Percentiles rank a stretch among this genome's conserved stretches.
Conservation (phyloP, 371 early-diverging fungal species). For the Conidiobolus incongruus region DNA sequence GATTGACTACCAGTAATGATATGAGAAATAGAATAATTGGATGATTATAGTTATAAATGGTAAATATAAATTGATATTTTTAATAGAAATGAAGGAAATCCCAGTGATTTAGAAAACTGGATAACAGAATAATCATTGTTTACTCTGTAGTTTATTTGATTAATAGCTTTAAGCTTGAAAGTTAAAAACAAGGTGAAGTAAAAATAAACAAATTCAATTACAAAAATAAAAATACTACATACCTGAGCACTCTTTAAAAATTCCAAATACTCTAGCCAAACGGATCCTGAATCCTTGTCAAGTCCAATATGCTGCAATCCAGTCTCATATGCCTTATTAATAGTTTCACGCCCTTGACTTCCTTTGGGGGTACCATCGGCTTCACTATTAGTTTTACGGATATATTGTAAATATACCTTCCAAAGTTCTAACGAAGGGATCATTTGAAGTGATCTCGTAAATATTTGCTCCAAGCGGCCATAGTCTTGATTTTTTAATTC, state of each 20-base stretch:
- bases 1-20: too few relatives aligned
- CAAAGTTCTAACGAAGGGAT: constrained; percentile 73
- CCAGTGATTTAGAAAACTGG: too few relatives aligned
- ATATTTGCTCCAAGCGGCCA: constrained; percentile 61
- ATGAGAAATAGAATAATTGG: too few relatives aligned
- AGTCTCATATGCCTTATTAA: constrained; percentile 71
- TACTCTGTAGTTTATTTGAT: too few relatives aligned
- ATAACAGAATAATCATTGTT: too few relatives aligned
- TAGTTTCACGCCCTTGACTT: constrained; percentile 42
- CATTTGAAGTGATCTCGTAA: constrained; percentile 52
- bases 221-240: constrained; percentile 8
- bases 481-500: constrained; percentile 53
- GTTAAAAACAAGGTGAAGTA: not conserved
- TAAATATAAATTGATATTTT: too few relatives aligned
- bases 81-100: too few relatives aligned
- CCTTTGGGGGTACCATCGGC: constrained; percentile 18
- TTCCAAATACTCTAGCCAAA: constrained; percentile 76
- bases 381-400: constrained; percentile 45
- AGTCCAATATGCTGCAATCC: constrained; percentile 66
- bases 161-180: not conserved
- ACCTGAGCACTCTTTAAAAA: constrained; percentile 67
- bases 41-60: too few relatives aligned
- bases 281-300: constrained; percentile 70
- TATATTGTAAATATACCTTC: constrained; percentile 73
- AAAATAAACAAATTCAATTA: not conserved